A percentile compares a stretch with the other conserved stretches of the same genome.
phyloP scores from a whole-genome alignment of 1,284 basidiomycete genomes.

The Trichosporon sp. region DNA sequence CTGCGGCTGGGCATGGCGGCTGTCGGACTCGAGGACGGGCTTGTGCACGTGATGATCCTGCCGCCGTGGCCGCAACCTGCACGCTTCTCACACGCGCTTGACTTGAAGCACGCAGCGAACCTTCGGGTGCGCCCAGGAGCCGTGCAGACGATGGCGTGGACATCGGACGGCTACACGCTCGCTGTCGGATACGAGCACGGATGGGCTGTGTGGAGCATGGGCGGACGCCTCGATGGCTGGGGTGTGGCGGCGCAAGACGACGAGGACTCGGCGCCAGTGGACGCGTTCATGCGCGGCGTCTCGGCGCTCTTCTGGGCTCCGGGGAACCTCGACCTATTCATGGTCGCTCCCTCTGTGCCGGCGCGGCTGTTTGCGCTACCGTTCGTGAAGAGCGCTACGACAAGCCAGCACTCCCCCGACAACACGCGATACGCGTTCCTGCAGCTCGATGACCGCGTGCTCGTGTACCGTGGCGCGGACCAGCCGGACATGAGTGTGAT shows the following conservation, averaged over 20 bases:
- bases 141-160: conserved; percentile 81
- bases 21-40: conserved; percentile 65
- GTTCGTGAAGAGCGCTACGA: conserved; percentile 91
- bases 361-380: conserved; percentile 68
- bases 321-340: conserved; percentile 80
- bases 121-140: conserved; percentile 56
- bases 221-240: conserved; percentile 64
- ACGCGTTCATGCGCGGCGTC: conserved; percentile 75
- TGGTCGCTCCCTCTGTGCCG: conserved; percentile 51
- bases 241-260: conserved; percentile 59
- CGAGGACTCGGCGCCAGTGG: conserved; percentile 37
- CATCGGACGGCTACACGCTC: conserved; percentile 91
- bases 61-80: conserved; percentile 27
- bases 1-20: conserved; percentile 78
- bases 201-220: conserved; percentile 88
- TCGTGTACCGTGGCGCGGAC: conserved; percentile 95
- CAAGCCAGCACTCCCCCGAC: conserved; percentile 78
- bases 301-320: conserved; percentile 70
- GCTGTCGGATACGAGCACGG: conserved; percentile 89
- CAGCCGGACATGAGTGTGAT: conserved; percentile 98
- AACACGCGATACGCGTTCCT: conserved; percentile 76
- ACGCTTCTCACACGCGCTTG: conserved; percentile 29
- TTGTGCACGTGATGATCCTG: conserved; percentile 56
- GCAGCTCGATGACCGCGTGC: conserved; percentile 87
- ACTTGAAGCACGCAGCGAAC: conserved; percentile 42